A percentile compares a stretch with the other conserved stretches of the same genome.
Conservation (phyloP, 169 alveolate species). For the Amoebophrya sp. region DNA sequence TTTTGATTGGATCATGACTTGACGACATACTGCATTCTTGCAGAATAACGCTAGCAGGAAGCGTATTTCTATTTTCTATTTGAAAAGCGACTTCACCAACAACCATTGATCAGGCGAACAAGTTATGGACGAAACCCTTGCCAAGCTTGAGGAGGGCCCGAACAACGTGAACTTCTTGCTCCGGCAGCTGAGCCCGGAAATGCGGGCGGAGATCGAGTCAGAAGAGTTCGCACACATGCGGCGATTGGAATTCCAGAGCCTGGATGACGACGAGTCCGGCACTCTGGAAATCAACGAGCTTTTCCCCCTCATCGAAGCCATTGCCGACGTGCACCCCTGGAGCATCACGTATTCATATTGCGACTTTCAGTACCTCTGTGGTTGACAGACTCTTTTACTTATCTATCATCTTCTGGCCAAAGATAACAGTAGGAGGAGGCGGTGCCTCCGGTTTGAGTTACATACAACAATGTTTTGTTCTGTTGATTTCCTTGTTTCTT, state of each 20-base stretch:
- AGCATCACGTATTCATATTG: conserved; percentile 24
- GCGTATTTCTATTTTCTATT: background rate
- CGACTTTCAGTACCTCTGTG: no score
- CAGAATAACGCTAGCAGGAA: no score
- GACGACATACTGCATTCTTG: no score
- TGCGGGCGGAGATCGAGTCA: background rate
- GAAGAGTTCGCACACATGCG: background rate
- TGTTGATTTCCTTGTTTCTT: no score
- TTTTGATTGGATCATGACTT: no score
- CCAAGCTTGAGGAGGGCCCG: background rate
- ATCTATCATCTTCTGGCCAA: no score
- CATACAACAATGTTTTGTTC: no score
- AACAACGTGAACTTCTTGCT: background rate
- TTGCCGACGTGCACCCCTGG: conserved; percentile 21
- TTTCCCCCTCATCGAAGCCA: background rate
- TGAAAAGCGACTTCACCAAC: no score
- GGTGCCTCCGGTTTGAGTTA: no score
- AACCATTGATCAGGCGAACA: no score
- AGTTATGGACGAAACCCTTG: background rate
- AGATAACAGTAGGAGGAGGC: no score
- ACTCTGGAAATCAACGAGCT: conserved; percentile 24
- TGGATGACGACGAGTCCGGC: background rate
- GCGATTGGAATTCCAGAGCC: background rate
- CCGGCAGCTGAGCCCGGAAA: background rate
- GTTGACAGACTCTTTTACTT: no score